phyloP scores from a whole-genome alignment of 108 stramenopile genomes.

The Fragilaria crotonensis region DNA sequence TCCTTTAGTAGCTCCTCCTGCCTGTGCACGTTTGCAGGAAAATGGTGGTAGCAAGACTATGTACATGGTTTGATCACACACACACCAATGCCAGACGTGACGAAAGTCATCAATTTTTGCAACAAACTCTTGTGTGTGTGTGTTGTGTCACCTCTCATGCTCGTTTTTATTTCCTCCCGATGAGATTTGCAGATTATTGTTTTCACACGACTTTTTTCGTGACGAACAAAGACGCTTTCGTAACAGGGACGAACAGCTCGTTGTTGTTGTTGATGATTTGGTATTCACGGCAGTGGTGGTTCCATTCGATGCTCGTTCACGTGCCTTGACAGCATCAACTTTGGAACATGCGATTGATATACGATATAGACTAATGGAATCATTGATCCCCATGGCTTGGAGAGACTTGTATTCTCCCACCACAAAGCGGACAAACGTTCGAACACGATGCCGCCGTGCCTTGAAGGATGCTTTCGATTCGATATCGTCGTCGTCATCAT shows the following conservation, averaged over 20 bases:
- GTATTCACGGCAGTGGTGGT: neutral
- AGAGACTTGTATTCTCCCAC: neutral
- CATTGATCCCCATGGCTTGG: neutral
- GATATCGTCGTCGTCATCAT: neutral
- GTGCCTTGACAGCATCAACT: neutral
- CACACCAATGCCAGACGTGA: no score
- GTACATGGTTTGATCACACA: no score
- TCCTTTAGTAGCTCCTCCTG: no score
- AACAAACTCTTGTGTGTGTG: no score
- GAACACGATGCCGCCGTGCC: neutral
- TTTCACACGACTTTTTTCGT: neutral
- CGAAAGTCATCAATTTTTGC: no score
- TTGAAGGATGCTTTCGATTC: neutral
- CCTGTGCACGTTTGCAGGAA: no score
- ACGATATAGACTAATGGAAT: conserved; percentile 1
- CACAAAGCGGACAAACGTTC: neutral
- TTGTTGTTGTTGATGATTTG: no score
- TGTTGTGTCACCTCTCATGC: no score
- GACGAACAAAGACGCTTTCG: neutral
- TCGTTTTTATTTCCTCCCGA: no score
- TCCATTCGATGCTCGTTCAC: neutral
- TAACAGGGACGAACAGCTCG: neutral
- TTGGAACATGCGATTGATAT: neutral
- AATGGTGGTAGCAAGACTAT: no score
- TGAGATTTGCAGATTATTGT: no score